These are phyloP conservation scores for Rhodotorula toruloides DNA, from an alignment of 768 basidiomycete species.

Conservation along the genomic window DNA sequence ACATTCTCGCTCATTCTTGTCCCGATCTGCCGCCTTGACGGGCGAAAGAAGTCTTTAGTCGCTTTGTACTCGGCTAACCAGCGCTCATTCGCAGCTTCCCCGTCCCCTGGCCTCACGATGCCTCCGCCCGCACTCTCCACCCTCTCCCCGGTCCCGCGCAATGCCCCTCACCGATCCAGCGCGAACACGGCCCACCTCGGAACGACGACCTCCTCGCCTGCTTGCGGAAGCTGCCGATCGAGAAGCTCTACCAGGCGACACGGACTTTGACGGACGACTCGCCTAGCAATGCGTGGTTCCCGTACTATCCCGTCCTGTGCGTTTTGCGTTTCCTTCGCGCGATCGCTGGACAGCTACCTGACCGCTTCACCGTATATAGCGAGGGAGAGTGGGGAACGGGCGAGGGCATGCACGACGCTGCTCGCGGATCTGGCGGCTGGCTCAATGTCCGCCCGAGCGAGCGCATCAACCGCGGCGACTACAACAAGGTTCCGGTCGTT, in stretches of 20 bases:
- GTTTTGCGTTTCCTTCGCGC: not conserved
- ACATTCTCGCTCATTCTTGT: no score
- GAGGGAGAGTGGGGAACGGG: slow-evolving; percentile 30
- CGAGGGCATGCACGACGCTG: slow-evolving; percentile 3
- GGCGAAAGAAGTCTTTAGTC: not conserved
- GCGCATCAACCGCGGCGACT: slow-evolving; percentile 30
- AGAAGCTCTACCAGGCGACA: slow-evolving; percentile 4
- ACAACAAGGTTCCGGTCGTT: slow-evolving; percentile 31
- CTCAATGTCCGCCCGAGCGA: slow-evolving; percentile 25
- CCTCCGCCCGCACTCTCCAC: slow-evolving; percentile 29
- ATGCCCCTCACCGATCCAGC: slow-evolving; percentile 30
- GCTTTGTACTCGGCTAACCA: no score
- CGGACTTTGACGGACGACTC: slow-evolving; percentile 10
- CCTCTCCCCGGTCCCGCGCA: slow-evolving; percentile 24
- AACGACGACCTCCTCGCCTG: slow-evolving; percentile 31
- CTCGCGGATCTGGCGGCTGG: slow-evolving; percentile 26
- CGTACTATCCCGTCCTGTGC: slow-evolving; percentile 25
- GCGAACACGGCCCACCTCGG: slow-evolving; percentile 17
- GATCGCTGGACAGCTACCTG: no score
- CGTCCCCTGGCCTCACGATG: slow-evolving; percentile 37
- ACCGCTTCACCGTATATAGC: not conserved
- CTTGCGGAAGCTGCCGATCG: slow-evolving; percentile 3
- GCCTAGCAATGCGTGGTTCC: slow-evolving; percentile 27
- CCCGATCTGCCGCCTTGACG: no score
- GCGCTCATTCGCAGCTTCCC: slow-evolving; percentile 23